Base-by-base conservation (phyloP, 352 stramenopile genomes). In the Phytophthora meadii region DNA sequence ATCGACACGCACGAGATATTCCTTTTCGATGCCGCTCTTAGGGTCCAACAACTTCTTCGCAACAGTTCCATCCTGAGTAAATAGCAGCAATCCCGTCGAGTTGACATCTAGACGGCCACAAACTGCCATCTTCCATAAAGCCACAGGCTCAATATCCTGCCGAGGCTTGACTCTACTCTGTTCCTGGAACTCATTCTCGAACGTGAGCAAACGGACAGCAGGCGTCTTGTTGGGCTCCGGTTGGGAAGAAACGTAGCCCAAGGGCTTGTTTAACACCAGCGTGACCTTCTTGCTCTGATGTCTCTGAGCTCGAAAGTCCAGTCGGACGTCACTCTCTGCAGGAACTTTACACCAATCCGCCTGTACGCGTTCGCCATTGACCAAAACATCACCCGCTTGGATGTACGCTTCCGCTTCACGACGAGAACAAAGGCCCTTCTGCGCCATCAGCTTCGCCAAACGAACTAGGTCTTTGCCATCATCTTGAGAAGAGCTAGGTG, bases 321-420 rank as follows among this genome's bases (percentile, higher is more conserved):
- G 78, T 25, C 60, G 55, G 28, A 95, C 82, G 24, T 87, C 74
- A 44, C 74, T 83, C 39, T 91, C 76, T 8, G 51, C 50, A 12
- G 80, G 67, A 28, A 95, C 84, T 37, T 91, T 93, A 22, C 88
- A 69, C 82, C 87, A 92, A 10, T 93, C 74, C 7, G 66, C 78
- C n/a, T 87, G 68, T 37, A 87, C 79, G 25, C 50, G 68, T 54
- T 92, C 71, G 48, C 85, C 82, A 65, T 95, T 84, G 39, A 95
- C 87, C 47, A 92, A 61, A 40, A 95, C 87, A 46, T 67, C 72
- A 52, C 85, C 85, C 7, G 70, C 73, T 59, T 93, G 84, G 56
- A 95, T 95, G 68, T 93, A 94, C 6, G 72, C 74, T 36, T 95
- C 87, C 6, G 85, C 87, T 63, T 95, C 87, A 50, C 85, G 87